These are phyloP conservation scores for Escovopsis sp. DNA, from an alignment of 2,329 filamentous ascomycete species.

Conservation along the genomic window DNA sequence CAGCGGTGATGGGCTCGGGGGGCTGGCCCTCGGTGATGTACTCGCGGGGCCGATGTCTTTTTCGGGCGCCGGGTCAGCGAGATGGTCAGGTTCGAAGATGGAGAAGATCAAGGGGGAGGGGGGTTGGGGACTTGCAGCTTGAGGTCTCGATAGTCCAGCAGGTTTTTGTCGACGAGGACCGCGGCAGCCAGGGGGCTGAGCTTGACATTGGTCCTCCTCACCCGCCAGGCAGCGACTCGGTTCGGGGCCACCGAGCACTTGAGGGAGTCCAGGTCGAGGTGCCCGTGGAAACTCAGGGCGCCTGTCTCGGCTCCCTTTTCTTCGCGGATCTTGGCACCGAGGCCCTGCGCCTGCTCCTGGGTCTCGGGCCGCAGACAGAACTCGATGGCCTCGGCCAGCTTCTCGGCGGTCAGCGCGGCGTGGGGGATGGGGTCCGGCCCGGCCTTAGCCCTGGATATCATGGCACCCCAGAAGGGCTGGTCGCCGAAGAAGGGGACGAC, in stretches of 20 bases:
- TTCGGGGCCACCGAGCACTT: slow-evolving; percentile 55
- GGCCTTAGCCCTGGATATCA: slow-evolving; percentile 58
- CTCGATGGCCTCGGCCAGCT: slow-evolving; percentile 48
- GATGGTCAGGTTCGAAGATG: not conserved
- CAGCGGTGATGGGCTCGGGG: slow-evolving; percentile 64
- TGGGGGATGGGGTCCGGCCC: slow-evolving; percentile 57
- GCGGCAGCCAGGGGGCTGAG: slow-evolving; percentile 62
- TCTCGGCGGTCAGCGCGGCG: slow-evolving; percentile 50
- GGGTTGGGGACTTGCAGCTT: slow-evolving; percentile 43
- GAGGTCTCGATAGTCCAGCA: slow-evolving; percentile 54
- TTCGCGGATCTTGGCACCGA: slow-evolving; percentile 50
- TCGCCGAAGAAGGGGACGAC: slow-evolving; percentile 81
- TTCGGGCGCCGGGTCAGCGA: slow-evolving; percentile 3
- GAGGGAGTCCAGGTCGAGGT: slow-evolving; percentile 50
- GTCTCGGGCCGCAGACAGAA: slow-evolving; percentile 47
- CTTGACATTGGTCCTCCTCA: slow-evolving; percentile 50
- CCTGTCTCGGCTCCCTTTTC: slow-evolving; percentile 52
- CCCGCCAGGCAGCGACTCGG: slow-evolving; percentile 58
- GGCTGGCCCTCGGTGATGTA: slow-evolving; percentile 69
- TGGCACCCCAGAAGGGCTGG: slow-evolving; percentile 70
- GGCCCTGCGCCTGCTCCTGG: slow-evolving; percentile 35
- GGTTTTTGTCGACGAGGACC: slow-evolving; percentile 47
- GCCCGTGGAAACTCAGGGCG: slow-evolving; percentile 55
- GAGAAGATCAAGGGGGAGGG: not conserved
- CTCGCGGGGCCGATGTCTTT: slow-evolving; percentile 39